Evolutionary conservation across 345 rosid genomes (phyloP).

Genomic region (Bruguiera sexangula): DNA sequence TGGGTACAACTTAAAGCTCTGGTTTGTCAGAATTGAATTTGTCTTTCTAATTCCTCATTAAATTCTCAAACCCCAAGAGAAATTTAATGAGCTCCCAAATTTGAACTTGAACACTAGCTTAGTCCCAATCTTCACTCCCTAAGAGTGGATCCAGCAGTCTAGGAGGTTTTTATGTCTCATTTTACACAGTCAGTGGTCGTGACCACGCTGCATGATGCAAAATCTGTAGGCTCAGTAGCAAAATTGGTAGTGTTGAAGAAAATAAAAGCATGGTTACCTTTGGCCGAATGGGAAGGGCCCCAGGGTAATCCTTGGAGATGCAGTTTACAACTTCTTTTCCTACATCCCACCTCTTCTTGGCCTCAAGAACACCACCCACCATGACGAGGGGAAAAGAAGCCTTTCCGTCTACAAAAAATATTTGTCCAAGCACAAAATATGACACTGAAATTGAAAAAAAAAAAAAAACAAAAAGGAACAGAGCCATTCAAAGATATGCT

Average conservation of each 20-base stretch:
- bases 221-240: background rate
- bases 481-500: background rate
- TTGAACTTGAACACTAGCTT: too few species aligned
- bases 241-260: background rate
- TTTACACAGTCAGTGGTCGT: background rate
- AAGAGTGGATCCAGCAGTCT: too few species aligned
- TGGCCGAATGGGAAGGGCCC: conserved; percentile 53
- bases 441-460: background rate
- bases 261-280: conserved; percentile 39
- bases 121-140: background rate
- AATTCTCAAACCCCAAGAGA: too few species aligned
- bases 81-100: too few species aligned
- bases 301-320: conserved; percentile 49
- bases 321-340: conserved; percentile 58
- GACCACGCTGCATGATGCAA: background rate
- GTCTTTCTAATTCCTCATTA: too few species aligned
- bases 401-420: conserved; percentile 50
- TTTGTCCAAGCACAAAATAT: background rate
- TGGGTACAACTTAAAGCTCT: too few species aligned
- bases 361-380: conserved; percentile 83
- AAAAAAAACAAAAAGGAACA: background rate
- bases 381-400: conserved; percentile 61
- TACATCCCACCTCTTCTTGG: conserved; percentile 64
- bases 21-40: too few species aligned
- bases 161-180: background rate